Evolutionary conservation across 1,139 yeast genomes (phyloP), one percentile per base, ranked within the genome.

Genomic region (Yamadazyma blattariae): DNA sequence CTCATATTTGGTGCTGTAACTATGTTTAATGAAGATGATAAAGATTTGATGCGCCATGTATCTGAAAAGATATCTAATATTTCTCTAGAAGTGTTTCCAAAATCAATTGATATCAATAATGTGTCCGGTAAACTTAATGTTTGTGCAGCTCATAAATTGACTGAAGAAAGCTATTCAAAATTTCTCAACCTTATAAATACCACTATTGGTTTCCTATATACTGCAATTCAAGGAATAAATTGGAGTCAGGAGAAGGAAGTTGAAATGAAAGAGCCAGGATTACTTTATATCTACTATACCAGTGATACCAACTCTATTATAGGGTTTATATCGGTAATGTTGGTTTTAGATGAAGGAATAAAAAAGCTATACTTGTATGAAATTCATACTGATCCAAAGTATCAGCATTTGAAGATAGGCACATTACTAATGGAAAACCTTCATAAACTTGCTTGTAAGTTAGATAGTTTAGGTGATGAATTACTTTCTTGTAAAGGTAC

Each of bases 301-400:
- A 39, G 22, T 11, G 21, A 40, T 10, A n/a, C n/a, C n/a, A n/a
- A n/a, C n/a, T 38, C 41, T 8, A 36, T 43, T 12, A 57, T 57
- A 4, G 77, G 64, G 7, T 75, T 74, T 45, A 45, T 73, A 7
- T 67, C 77, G 12, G 60, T 67, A 44, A 64, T 63, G 48, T 48
- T 71, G 24, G 67, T 71, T 14, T 21, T 43, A 12, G 65, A 64
- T 28, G 53, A 52, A n/a, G 50, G 39, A 5, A 30, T 41, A 7
- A 59, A 57, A 38, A 71, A 67, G 18, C 50, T 78, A 7, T 78
- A 75, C 45, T 56, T 78, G 25, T 78, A 74, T 48, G 84, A 78
- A 50, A 67, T 78, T 33, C 83, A 78, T 39, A 64, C 75, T 3
- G 37, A 40, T 16, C 53, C 58, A 1, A 15, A 37, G 15, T 52